A percentile compares a stretch with the other conserved stretches of the same genome.
These are phyloP conservation scores for Ascochyta fabae DNA, from an alignment of 2,329 filamentous ascomycete genomes.

Conservation along the genomic window DNA sequence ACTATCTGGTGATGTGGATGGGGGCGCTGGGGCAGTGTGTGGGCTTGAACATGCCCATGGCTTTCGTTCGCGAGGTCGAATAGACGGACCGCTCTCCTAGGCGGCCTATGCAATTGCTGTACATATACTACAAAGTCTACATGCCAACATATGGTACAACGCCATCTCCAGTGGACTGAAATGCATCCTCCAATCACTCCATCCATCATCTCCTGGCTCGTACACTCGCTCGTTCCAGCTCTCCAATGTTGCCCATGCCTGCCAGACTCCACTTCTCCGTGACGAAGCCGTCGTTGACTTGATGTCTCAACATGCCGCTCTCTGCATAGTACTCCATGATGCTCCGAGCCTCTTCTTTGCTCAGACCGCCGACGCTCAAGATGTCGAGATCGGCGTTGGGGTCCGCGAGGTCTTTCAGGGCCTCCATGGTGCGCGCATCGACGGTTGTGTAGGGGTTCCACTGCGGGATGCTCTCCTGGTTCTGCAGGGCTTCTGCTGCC, in stretches of 20 bases:
- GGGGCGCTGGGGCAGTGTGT: constrained; percentile 84
- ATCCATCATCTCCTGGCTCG: constrained; percentile 36
- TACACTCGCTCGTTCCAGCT: constrained; percentile 75
- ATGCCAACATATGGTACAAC: constrained; percentile 27
- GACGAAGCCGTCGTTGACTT: constrained; percentile 73
- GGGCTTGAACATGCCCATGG: constrained; percentile 76
- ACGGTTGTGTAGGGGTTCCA: constrained; percentile 60
- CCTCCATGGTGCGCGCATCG: constrained; percentile 60
- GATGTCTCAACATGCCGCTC: constrained; percentile 77
- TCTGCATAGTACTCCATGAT: constrained; percentile 94
- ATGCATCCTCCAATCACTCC: not conserved
- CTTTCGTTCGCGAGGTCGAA: constrained; percentile 54
- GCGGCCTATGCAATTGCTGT: constrained; percentile 20
- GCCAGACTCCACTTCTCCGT: constrained; percentile 83
- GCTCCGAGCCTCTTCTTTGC: constrained; percentile 74
- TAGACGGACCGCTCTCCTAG: not conserved
- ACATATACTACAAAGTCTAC: constrained; percentile 29
- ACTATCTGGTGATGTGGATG: constrained; percentile 88
- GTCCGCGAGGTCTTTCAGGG: constrained; percentile 48
- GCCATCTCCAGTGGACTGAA: not conserved
- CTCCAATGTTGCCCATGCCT: constrained; percentile 81
- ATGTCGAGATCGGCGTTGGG: constrained; percentile 50
- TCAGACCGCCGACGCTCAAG: constrained; percentile 69
- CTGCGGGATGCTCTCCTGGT: constrained; percentile 44
- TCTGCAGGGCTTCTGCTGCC: constrained; percentile 55